Percentiles rank a stretch among this genome's conserved stretches.
These are phyloP conservation scores for Kazachstania sp. DNA, from an alignment of 1,139 yeast genomes.

Conservation along the genomic window DNA sequence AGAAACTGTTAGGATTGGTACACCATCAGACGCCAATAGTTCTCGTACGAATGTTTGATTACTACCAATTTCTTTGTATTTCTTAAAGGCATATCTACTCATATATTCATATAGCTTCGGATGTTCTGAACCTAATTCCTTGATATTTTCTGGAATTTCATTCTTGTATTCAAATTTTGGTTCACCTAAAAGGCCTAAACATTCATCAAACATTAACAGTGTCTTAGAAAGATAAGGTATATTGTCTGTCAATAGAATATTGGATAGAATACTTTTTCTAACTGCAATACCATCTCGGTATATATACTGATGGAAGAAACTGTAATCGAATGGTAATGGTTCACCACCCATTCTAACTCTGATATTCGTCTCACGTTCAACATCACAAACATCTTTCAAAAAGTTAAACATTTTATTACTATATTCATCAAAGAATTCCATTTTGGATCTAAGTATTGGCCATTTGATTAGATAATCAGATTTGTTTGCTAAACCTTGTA, in stretches of 20 bases:
- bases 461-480: slow-evolving; percentile 51
- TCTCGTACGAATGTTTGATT: slow-evolving; percentile 49
- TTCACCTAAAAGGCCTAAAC: slow-evolving; percentile 35
- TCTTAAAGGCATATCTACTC: slow-evolving; percentile 52
- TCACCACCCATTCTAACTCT: slow-evolving; percentile 12
- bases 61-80: slow-evolving; percentile 35
- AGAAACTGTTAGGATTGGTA: slow-evolving; percentile 56
- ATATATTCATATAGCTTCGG: slow-evolving; percentile 64
- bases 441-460: slow-evolving; percentile 42
- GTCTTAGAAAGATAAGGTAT: slow-evolving; percentile 22
- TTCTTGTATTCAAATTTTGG: slow-evolving; percentile 41
- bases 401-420: slow-evolving; percentile 42
- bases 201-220: slow-evolving; percentile 26
- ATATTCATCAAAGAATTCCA: slow-evolving; percentile 38
- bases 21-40: slow-evolving; percentile 62
- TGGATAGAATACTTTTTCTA: slow-evolving; percentile 35
- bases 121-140: slow-evolving; percentile 41
- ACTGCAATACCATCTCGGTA: slow-evolving; percentile 54
- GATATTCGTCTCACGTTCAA: slow-evolving; percentile 16
- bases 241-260: slow-evolving; percentile 20
- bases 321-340: slow-evolving; percentile 35
- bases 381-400: slow-evolving; percentile 33
- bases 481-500: slow-evolving; percentile 85
- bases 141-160: slow-evolving; percentile 46
- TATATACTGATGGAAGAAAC: slow-evolving; percentile 57